Evolutionary conservation across 495 filamentous ascomycete species (phyloP).

Genomic region (Daldinia decipiens): DNA sequence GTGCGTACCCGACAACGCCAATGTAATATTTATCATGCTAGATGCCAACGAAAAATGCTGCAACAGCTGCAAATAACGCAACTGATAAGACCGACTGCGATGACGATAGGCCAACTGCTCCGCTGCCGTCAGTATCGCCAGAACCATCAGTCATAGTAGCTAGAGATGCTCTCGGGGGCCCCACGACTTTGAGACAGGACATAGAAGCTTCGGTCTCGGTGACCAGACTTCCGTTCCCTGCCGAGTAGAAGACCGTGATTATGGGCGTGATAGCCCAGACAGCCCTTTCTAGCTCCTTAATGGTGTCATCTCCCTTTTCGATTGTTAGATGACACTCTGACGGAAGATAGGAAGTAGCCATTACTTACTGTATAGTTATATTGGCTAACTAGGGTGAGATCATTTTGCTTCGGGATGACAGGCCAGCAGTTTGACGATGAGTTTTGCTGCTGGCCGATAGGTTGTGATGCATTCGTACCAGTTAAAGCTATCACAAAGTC

Average conservation of each 20-base stretch:
- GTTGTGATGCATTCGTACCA: conserved; percentile 19
- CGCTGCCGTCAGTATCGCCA: conserved; percentile 17
- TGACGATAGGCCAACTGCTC: conserved; percentile 11
- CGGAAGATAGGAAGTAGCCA: neutral
- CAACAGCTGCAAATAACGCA: neutral
- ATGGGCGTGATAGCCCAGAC: conserved; percentile 37
- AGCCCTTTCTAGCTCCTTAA: conserved; percentile 16
- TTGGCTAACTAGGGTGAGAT: conserved; percentile 32
- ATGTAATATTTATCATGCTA: neutral
- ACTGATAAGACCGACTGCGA: conserved; percentile 4
- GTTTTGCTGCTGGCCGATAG: conserved; percentile 29
- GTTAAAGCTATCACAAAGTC: conserved; percentile 35
- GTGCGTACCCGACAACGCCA: conserved; percentile 8
- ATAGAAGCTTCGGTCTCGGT: conserved; percentile 31
- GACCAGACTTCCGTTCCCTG: conserved; percentile 18
- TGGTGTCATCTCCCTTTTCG: conserved; percentile 17
- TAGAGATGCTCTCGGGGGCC: conserved; percentile 36
- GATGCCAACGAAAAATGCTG: conserved; percentile 12
- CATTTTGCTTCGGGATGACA: conserved; percentile 41
- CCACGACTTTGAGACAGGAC: conserved; percentile 38
- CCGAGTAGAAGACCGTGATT: conserved; percentile 40
- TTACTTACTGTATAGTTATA: conserved; percentile 20
- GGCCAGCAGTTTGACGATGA: conserved; percentile 42
- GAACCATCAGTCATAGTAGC: conserved; percentile 25
- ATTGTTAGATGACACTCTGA: conserved; percentile 6